phyloP scores from a whole-genome alignment of 352 stramenopile species.

The Phytophthora syringae region DNA sequence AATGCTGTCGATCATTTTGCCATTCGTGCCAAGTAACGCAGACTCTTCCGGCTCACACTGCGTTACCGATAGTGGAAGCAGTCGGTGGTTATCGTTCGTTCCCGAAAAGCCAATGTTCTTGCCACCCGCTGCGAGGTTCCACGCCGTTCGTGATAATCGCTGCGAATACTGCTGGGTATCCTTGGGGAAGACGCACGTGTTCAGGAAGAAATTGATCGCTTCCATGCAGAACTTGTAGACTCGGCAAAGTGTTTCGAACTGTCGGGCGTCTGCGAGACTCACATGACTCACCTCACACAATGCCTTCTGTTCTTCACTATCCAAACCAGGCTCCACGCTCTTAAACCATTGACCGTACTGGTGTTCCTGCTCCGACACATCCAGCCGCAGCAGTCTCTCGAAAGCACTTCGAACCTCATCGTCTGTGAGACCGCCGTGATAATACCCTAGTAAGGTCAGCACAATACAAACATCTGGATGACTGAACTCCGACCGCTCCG shows the following conservation, averaged over 20 bases:
- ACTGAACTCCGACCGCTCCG: constrained; percentile 86
- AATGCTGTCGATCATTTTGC: constrained; percentile 86
- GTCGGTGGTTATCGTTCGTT: constrained; percentile 89
- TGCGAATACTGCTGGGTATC: constrained; percentile 85
- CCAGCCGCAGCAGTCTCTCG: constrained; percentile 60
- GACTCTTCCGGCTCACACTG: constrained; percentile 66
- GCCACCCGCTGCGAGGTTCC: constrained; percentile 76
- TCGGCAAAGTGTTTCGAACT: constrained; percentile 61
- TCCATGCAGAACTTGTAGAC: constrained; percentile 70
- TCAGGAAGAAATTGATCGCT: constrained; percentile 89
- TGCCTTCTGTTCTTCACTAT: constrained; percentile 22
- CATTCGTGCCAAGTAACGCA: constrained; percentile 76
- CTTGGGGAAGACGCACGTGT: constrained; percentile 77
- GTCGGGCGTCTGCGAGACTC: constrained; percentile 68
- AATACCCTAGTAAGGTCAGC: constrained; percentile 89
- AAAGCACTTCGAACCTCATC: constrained; percentile 64
- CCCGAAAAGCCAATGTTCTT: constrained; percentile 86
- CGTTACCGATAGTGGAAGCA: constrained; percentile 74
- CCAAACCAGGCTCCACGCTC: constrained; percentile 30
- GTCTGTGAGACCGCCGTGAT: constrained; percentile 69
- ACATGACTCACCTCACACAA: constrained; percentile 73
- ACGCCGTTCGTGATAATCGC: constrained; percentile 74
- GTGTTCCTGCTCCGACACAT: constrained; percentile 61
- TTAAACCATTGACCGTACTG: constrained; percentile 79
- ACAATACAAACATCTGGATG: constrained; percentile 89